These are phyloP conservation scores for Ambrosia hybrid DNA, from an alignment of 140 eudicot genomes.

Conservation along the genomic window DNA sequence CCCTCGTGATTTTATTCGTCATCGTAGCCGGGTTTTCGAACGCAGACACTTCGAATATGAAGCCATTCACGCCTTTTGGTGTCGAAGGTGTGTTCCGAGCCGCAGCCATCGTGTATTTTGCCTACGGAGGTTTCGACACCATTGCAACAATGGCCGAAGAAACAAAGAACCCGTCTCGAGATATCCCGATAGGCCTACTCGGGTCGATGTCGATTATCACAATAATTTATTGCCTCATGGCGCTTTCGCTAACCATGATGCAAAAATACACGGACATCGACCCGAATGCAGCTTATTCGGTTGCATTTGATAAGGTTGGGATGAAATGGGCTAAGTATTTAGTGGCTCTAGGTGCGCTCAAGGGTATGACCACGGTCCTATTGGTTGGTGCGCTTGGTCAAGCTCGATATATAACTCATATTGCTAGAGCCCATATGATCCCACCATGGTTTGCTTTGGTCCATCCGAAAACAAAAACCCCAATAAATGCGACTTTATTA, in stretches of 20 bases:
- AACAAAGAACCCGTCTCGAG: conserved; percentile 61
- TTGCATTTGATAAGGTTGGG: conserved; percentile 62
- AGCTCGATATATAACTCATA: conserved; percentile 76
- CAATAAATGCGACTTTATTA: conserved; percentile 63
- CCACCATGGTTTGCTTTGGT: conserved; percentile 79
- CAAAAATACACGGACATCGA: conserved; percentile 58
- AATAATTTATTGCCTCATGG: conserved; percentile 66
- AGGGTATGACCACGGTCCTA: conserved; percentile 85
- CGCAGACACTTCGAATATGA: conserved; percentile 48
- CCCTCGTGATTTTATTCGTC: conserved; percentile 52
- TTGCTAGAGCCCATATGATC: conserved; percentile 83
- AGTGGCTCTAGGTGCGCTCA: conserved; percentile 74
- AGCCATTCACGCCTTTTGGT: conserved; percentile 54
- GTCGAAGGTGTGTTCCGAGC: conserved; percentile 68
- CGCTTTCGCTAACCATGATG: conserved; percentile 69
- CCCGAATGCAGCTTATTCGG: conserved; percentile 57
- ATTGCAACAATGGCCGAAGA: conserved; percentile 87
- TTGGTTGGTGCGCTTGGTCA: conserved; percentile 69
- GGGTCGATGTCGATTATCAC: conserved; percentile 78
- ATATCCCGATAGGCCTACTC: conserved; percentile 69
- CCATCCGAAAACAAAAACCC: conserved; percentile 75
- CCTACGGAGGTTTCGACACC: conserved; percentile 66
- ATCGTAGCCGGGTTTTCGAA: conserved; percentile 56
- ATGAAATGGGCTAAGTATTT: conserved; percentile 78
- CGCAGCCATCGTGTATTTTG: conserved; percentile 67